A percentile compares a stretch with the other conserved stretches of the same genome.
Conservation (phyloP, 345 rosid genomes). For the Populus deltoides region DNA sequence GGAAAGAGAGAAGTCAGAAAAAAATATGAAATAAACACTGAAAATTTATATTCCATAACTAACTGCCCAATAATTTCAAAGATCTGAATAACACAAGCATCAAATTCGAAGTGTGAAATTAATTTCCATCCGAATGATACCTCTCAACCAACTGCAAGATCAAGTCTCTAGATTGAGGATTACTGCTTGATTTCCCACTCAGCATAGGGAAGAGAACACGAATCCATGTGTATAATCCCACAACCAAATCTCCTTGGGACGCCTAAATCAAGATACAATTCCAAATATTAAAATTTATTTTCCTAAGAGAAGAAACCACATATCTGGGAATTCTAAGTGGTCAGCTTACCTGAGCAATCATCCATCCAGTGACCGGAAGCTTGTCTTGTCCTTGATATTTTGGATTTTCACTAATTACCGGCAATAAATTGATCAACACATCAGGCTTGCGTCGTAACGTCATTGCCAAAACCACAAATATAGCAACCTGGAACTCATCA, state of each 20-base stretch:
- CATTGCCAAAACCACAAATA: slow-evolving; percentile 17
- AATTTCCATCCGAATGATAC: neutral
- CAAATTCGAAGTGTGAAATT: neutral
- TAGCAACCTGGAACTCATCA: neutral
- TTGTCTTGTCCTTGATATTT: slow-evolving; percentile 15
- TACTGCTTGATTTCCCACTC: slow-evolving; percentile 1
- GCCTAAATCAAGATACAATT: neutral
- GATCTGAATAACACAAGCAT: neutral
- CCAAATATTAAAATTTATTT: neutral
- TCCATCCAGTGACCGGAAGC: slow-evolving; percentile 10
- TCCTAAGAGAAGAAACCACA: neutral
- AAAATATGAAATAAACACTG: neutral
- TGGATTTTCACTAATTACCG: slow-evolving; percentile 10
- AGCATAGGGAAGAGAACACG: slow-evolving; percentile 14
- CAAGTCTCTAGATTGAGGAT: slow-evolving; percentile 9
- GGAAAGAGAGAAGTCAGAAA: neutral
- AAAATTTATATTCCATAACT: neutral
- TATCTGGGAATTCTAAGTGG: neutral
- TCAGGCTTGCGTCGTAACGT: slow-evolving; percentile 6
- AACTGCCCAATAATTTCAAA: neutral
- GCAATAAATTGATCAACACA: slow-evolving; percentile 11
- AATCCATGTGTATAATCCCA: slow-evolving; percentile 15
- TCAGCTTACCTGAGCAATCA: slow-evolving; percentile 15
- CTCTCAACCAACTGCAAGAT: slow-evolving; percentile 15
- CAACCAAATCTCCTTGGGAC: slow-evolving; percentile 12